A percentile compares a stretch with the other conserved stretches of the same genome.
Conservation (phyloP, 2,329 filamentous ascomycete genomes). For the Alternaria tenuissima region DNA sequence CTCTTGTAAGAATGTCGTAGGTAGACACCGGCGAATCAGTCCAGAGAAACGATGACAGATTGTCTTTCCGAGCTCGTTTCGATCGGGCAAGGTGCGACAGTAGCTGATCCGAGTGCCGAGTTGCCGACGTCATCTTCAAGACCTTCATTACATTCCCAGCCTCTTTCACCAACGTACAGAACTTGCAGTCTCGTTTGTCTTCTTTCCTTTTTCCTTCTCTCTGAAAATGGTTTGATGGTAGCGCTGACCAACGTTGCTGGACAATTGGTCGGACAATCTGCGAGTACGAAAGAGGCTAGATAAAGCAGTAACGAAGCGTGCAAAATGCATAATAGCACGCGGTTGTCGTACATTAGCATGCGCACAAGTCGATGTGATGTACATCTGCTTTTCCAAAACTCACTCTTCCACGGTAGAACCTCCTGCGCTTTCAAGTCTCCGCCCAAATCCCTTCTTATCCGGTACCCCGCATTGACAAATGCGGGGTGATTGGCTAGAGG, state of each 20-base stretch:
- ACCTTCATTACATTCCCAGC: not conserved
- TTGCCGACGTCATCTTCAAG: constrained; percentile 2
- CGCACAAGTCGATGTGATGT: not conserved
- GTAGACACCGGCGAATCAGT: not conserved
- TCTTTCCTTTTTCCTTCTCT: not conserved
- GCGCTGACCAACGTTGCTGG: not conserved
- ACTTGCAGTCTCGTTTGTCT: not conserved
- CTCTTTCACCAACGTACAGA: not conserved
- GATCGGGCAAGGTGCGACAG: constrained; percentile 10
- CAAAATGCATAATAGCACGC: not conserved
- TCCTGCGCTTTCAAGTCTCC: not conserved
- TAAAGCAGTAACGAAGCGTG: not conserved
- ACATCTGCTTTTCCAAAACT: not conserved
- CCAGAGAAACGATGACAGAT: not conserved
- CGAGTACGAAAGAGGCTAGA: not conserved
- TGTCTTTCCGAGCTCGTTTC: constrained; percentile 14
- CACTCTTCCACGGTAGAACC: not conserved
- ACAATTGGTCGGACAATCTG: not conserved
- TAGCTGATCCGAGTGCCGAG: not conserved
- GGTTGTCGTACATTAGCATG: not conserved
- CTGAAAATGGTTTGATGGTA: not conserved
- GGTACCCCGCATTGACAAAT: constrained; percentile 27
- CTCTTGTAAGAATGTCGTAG: not conserved
- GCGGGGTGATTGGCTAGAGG: constrained; percentile 33
- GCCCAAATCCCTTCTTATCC: not conserved